Base-by-base conservation (phyloP, 495 filamentous ascomycete genomes). In the Talaromyces wortmannii region DNA sequence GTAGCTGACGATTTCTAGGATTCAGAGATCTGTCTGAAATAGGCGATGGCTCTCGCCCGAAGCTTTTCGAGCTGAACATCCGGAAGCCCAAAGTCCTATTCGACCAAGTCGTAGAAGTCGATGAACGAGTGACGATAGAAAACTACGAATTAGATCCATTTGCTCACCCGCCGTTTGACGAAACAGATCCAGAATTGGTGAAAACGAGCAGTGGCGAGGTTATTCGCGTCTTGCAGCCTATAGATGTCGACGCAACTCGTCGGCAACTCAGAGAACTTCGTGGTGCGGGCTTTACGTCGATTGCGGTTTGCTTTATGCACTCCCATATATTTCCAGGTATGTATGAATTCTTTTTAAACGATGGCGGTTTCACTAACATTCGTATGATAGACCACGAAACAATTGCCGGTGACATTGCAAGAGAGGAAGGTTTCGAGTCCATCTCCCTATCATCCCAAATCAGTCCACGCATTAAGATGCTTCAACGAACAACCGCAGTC, bases 11-110 rank as follows among this genome's bases (percentile, higher is more conserved):
- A 11, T 32, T 7, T 13, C 10, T 36, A 50, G 49, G 49, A 23
- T 97, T 97, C 74, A 87, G 83, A 48, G 94, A 98, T 69, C 89
- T 92, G 57, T 78, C 97, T 23, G 85, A 88, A 42, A 94, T 92
- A 54, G 89, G 89, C 16, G 92, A 92, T 66, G 89, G 92, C 65
- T 88, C 85, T 15, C 76, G 90, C 0, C 90, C 90, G 4, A 83
- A 83, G 60, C 91, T 95, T 57, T 95, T 95, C 55, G 90, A 92
- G 61, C 68, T 95, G 33, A 84, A 84, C 11, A 91, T 92, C 62
- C 78, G 77, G 43, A 88, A 89, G 61, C 90, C 90, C 0, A 87
- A 89, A 43, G 87, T 91, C 2, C 72, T 95, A 1, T 91, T 91
- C 58, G 79, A 87, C 57, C 67, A 70, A 0, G 89, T 95, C 1